Evolutionary conservation across 1,284 basidiomycete genomes (phyloP), one percentile per base, ranked within the genome.

Genomic region (Cutaneotrichosporon cyanovorans): DNA sequence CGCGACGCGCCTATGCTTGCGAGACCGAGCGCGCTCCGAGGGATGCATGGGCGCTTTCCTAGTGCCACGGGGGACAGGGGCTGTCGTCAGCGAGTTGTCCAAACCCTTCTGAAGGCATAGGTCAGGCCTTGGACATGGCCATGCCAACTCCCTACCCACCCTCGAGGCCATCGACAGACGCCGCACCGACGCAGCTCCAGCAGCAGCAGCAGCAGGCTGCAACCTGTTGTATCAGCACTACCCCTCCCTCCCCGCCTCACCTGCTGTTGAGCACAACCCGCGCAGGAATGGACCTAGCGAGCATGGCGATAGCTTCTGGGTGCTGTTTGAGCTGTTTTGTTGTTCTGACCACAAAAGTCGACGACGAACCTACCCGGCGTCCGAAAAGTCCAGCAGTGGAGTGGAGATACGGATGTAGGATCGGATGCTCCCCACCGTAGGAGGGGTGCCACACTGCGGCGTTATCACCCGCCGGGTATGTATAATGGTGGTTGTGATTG

Each of bases 31-130:
- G 34, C 45, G 36, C 20, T 31, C 15, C 32, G 47, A 9, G 41
- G 21, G 5, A 54, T 14, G 5, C 42, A 47, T 2, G 65, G 65
- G 33, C 65, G 51, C 42, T 66, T 68, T 19, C 60, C 62, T 23
- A 66, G 58, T 25, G 61, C 58, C n/a, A 58, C 45, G 15, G 58
- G 16, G 5, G 62, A 65, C 10, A 53, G 57, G 54, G 60, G 36
- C 42, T 19, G 45, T 46, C 30, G 31, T 32, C 18, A 31, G 6
- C 28, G 18, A n/a, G 14, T 11, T n/a, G 15, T n/a, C n/a, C n/a
- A n/a, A n/a, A n/a, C n/a, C n/a, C n/a, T n/a, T n/a, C n/a, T n/a
- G 12, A 28, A 28, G 25, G 7, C 25, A 28, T 7, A 7, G 8
- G 25, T 7, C 8, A 28, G 25, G 12, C 25, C 25, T 7, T 12